Base-by-base conservation (phyloP, 1,284 basidiomycete genomes). In the Cerioporus squamosus region DNA sequence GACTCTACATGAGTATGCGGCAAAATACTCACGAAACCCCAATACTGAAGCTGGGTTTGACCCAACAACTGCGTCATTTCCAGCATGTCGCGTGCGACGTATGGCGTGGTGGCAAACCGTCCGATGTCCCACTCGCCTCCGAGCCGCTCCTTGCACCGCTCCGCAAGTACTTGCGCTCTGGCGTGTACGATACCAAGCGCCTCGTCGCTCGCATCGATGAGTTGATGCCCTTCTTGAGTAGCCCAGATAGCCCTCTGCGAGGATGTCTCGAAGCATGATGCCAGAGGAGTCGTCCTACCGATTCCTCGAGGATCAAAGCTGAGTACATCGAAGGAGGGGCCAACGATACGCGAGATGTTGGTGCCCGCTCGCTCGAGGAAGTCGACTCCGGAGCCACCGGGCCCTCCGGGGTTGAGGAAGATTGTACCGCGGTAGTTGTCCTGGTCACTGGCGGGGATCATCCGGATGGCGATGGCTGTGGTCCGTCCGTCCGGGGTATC, bases 321-420 rank as follows among this genome's bases (percentile, higher is more conserved):
- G 40, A 60, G 71, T 5, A 82, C 60, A 56, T 83, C 80, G 55
- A 78, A 83, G 33, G 76, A 69, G 2, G 72, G 71, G 7, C 82
- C 82, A 10, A 82, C 46, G 31, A 81, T 60, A 0, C 58, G 49
- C 24, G 72, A 68, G 20, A 83, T 57, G 2, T 59, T 44, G 2
- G 64, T 55, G 0, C 77, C 81, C 0, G 31, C 17, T 1, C 26
- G 45, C 3, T 67, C 48, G 18, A 79, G 61, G 0, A 75, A 39
- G 10, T 71, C 63, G 4, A 81, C 75, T 12, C 81, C 81, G 51
- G 78, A 77, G 1, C 75, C 80, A 3, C 81, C 81, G 6, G 81
- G 81, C 1, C 82, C 82, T 1, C 82, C 82, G 0, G 82, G 82
- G 59, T 84, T 84, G 64, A 82, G 68, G 2, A 82, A 68, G 18